Conservation (phyloP, 2,329 filamentous ascomycete genomes). For the Phialophora macrospora region DNA sequence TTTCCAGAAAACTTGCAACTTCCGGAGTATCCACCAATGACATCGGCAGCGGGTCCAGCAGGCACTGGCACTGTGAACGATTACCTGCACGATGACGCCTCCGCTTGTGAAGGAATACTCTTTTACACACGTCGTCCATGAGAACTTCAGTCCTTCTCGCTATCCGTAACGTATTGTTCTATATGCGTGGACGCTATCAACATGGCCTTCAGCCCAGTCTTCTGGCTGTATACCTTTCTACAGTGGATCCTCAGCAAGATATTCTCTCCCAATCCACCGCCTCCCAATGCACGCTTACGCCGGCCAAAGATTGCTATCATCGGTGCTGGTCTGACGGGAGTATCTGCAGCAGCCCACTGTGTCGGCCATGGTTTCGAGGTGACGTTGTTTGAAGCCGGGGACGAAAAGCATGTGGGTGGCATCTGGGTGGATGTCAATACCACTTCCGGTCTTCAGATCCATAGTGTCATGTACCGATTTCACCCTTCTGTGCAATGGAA, state of each 20-base stretch:
- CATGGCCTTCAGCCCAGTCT: conserved; percentile 28
- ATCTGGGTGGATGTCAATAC: conserved; percentile 87
- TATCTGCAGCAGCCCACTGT: conserved; percentile 80
- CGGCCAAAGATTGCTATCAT: conserved; percentile 72
- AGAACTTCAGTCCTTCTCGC: not conserved
- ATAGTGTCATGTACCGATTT: conserved; percentile 86
- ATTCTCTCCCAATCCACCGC: conserved; percentile 72
- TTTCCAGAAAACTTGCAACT: not conserved
- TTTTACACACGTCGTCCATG: not conserved
- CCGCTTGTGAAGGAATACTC: not conserved
- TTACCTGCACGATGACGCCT: conserved; percentile 22
- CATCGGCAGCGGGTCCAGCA: conserved; percentile 13
- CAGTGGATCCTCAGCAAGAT: conserved; percentile 68
- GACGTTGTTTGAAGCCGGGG: conserved; percentile 74
- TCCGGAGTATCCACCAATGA: conserved; percentile 16
- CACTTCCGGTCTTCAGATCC: conserved; percentile 80
- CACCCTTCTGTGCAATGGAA: conserved; percentile 78
- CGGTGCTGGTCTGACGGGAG: conserved; percentile 73
- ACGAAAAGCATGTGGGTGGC: conserved; percentile 70
- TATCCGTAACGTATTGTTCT: not conserved
- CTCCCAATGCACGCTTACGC: conserved; percentile 60
- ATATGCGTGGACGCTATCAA: not conserved
- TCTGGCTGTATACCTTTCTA: conserved; percentile 67
- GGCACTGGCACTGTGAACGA: not conserved
- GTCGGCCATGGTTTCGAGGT: conserved; percentile 86